A percentile compares a stretch with the other conserved stretches of the same genome.
phyloP scores from a whole-genome alignment of 1,284 basidiomycete species.

The Marasmius fiardii region DNA sequence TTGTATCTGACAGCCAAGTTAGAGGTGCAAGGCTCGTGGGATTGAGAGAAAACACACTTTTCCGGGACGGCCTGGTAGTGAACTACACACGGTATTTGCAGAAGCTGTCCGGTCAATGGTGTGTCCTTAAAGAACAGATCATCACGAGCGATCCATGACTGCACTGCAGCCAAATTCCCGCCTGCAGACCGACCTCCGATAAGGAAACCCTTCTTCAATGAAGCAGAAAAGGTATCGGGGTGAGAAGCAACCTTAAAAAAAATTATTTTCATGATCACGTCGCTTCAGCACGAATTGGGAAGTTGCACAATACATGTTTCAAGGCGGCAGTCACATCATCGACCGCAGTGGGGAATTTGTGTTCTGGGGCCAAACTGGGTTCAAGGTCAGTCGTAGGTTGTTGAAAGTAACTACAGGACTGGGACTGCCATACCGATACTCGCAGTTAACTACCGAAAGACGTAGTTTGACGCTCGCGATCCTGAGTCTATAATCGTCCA shows the following conservation, averaged over 20 bases:
- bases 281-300: background rate
- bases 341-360: constrained; percentile 14
- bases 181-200: constrained; percentile 13
- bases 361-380: constrained; percentile 13
- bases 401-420: no score
- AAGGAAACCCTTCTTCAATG: constrained; percentile 10
- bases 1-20: constrained; percentile 16
- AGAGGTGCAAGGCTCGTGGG: background rate
- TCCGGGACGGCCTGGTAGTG: constrained; percentile 9
- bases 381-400: background rate
- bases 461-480: background rate
- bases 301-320: constrained; percentile 11
- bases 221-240: constrained; percentile 2
- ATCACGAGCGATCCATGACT: constrained; percentile 12
- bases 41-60: constrained; percentile 2
- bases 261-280: background rate
- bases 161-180: constrained; percentile 4
- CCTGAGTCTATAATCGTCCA: background rate
- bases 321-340: constrained; percentile 15
- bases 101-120: constrained; percentile 12
- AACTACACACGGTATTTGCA: constrained; percentile 9
- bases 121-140: constrained; percentile 10
- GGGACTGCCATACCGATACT: constrained; percentile 10
- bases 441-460: constrained; percentile 13
- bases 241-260: background rate